Conservation (phyloP, 257 asterid species). For the Cruciata laevipes region DNA sequence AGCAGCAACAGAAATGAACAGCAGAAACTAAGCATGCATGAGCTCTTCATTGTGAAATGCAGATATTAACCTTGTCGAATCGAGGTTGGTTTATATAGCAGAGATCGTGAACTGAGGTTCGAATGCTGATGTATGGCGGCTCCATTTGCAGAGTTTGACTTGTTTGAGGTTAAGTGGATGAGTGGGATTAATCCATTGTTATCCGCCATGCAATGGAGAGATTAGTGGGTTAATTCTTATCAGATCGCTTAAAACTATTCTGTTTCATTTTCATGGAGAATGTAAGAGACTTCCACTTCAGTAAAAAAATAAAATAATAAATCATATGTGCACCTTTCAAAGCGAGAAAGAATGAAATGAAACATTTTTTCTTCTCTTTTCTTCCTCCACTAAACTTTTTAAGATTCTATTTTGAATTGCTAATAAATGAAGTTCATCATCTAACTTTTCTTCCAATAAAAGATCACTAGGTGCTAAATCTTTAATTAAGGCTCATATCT, state of each 20-base stretch:
- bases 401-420: no score
- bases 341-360: no score
- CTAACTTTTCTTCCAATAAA: no score
- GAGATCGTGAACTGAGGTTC: neutral
- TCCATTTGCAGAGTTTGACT: constrained; percentile 8
- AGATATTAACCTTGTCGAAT: neutral
- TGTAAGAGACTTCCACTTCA: constrained; percentile 15
- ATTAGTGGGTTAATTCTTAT: constrained; percentile 14
- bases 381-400: no score
- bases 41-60: constrained; percentile 27
- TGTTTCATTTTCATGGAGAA: neutral
- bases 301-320: no score
- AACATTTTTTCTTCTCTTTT: no score
- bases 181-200: neutral
- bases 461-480: no score
- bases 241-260: constrained; percentile 5
- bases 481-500: no score
- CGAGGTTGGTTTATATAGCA: constrained; percentile 18
- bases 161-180: constrained; percentile 1
- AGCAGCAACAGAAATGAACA: constrained; percentile 25
- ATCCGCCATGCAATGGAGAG: neutral
- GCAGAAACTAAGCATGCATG: constrained; percentile 7
- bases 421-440: no score
- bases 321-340: neutral
- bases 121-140: constrained; percentile 32